Percentiles rank a stretch among this genome's conserved stretches.
phyloP scores from a whole-genome alignment of 768 basidiomycete genomes.

The Trametes cubensis region DNA sequence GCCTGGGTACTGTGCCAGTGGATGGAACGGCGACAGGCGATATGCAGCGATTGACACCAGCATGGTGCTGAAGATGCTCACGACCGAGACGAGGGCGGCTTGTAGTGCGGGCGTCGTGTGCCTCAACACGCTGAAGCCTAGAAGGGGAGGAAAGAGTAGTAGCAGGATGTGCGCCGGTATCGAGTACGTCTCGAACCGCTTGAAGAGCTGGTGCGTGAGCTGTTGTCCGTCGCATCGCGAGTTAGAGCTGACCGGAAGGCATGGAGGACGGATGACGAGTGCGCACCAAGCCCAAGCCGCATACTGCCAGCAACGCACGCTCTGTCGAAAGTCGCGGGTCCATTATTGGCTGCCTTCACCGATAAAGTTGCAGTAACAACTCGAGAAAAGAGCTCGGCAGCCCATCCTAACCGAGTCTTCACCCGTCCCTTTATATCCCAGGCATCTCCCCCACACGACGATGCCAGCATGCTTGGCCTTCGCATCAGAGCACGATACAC shows the following conservation, averaged over 20 bases:
- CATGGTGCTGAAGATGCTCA: neutral
- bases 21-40: conserved; percentile 43
- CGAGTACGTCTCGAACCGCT: neutral
- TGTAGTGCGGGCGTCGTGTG: neutral
- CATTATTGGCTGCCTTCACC: neutral
- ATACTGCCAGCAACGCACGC: neutral
- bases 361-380: no score
- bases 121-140: neutral
- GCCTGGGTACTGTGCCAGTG: conserved; percentile 42
- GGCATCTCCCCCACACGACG: no score
- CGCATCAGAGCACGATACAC: no score
- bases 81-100: neutral
- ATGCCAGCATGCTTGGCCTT: no score
- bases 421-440: no score
- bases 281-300: neutral
- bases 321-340: neutral
- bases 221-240: neutral
- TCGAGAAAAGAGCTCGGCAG: no score
- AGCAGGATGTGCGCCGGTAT: conserved; percentile 1
- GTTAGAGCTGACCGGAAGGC: neutral
- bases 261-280: neutral
- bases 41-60: conserved; percentile 36
- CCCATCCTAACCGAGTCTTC: no score
- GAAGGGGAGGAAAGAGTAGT: neutral
- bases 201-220: conserved; percentile 9